Evolutionary conservation across 31 red algal genomes (phyloP).

Genomic region (Porphyra umbilicalis): DNA sequence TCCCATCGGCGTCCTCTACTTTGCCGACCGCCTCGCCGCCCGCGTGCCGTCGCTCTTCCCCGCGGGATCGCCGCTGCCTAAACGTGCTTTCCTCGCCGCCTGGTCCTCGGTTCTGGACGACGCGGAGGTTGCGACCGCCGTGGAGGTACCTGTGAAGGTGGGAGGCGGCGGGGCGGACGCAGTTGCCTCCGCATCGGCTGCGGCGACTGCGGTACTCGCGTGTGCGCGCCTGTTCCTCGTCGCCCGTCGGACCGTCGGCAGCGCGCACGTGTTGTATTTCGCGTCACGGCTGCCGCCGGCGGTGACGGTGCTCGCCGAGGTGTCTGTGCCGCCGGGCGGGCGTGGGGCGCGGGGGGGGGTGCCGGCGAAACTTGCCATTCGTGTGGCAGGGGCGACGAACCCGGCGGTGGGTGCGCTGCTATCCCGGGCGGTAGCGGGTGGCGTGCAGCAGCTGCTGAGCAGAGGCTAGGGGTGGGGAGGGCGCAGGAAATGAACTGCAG

Average conservation of each 20-base stretch:
- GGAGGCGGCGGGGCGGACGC: not conserved
- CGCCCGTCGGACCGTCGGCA: not conserved
- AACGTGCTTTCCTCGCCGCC: not conserved
- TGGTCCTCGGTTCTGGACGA: not conserved
- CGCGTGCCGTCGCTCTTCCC: conserved; percentile 11
- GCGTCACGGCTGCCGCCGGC: not conserved
- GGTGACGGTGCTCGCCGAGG: not conserved
- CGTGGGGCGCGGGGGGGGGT: not conserved
- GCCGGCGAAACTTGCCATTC: not conserved
- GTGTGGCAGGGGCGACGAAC: not conserved
- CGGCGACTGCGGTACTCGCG: not conserved
- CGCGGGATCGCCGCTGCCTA: not conserved
- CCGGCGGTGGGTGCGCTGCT: not conserved
- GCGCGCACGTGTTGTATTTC: not conserved
- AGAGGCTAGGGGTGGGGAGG: too few species aligned
- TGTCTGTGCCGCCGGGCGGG: not conserved
- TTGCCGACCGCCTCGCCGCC: conserved; percentile 32
- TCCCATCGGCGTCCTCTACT: conserved; percentile 58
- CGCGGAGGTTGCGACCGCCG: not conserved
- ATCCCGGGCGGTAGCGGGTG: not conserved
- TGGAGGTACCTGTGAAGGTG: not conserved
- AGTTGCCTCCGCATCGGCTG: not conserved
- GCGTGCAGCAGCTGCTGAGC: not conserved
- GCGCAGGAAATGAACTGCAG: too few species aligned
- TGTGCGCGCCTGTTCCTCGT: not conserved